A percentile compares a stretch with the other conserved stretches of the same genome.
Conservation (phyloP, 2,329 filamentous ascomycete genomes). For the Sporothrix dimorphospora region DNA sequence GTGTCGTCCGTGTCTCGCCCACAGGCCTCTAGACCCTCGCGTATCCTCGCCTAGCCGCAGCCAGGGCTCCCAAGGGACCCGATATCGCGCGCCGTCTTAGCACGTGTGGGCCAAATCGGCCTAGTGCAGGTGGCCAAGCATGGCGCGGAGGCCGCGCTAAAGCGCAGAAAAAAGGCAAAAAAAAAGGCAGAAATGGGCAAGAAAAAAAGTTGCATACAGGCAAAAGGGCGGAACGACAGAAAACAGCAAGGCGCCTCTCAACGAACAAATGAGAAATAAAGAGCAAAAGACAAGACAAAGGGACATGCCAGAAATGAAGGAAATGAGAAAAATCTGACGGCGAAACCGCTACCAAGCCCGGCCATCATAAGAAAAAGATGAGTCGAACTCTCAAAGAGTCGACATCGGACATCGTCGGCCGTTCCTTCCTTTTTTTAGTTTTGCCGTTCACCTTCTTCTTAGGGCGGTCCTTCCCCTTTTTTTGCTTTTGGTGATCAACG, state of each 20-base stretch:
- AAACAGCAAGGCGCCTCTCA: not conserved
- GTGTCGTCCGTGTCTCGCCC: not conserved
- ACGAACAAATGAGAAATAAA: not conserved
- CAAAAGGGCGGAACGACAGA: constrained; percentile 3
- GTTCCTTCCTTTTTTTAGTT: not conserved
- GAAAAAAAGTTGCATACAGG: constrained; percentile 6
- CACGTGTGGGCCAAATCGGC: constrained; percentile 8
- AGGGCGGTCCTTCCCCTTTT: not conserved
- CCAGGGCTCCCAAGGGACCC: constrained; percentile 10
- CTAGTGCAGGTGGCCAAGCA: not conserved
- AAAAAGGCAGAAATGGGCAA: not conserved
- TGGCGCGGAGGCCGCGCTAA: not conserved
- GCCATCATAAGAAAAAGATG: not conserved
- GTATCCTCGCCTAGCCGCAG: not conserved
- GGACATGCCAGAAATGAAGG: not conserved
- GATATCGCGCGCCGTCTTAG: constrained; percentile 19
- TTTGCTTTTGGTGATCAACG: not conserved
- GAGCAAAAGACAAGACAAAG: not conserved
- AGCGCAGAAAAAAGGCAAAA: not conserved
- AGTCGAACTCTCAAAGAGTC: not conserved
- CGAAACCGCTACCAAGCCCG: constrained; percentile 16
- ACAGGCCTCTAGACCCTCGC: constrained; percentile 17
- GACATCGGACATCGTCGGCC: constrained; percentile 11
- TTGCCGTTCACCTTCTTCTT: not conserved
- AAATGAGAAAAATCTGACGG: constrained; percentile 8